Evolutionary conservation across 176 grass and related monocot species (phyloP), one percentile per base, ranked within the genome.

Genomic region (Carex pumila): DNA sequence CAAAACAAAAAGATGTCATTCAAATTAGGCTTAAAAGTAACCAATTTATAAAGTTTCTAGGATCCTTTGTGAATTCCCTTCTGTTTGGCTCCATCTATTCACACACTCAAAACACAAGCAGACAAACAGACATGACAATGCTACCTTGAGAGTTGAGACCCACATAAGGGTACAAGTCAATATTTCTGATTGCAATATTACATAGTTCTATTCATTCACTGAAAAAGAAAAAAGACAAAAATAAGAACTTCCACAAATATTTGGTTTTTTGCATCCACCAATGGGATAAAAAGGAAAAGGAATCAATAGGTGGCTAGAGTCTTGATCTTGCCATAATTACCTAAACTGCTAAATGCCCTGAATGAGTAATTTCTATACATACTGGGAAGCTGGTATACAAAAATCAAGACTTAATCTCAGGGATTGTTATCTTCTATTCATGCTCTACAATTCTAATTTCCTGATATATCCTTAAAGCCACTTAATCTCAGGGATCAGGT

Each of bases 401-500:
- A 91, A 88, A 86, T 69, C 88, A 89, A 87, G 79, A 87, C 74
- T 90, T 25, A 25, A 25, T 25, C 25, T 25, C 25, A 25, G 25
- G 19, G 29, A 25, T 18, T 50, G 11, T 25, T 74, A 52, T 74
- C 70, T 52, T 22, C 7, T 6, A 29, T 47, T 50, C 10, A 52
- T 52, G 18, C 43, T 74, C 19, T 18, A 29, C 47, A 54, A 75
- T 69, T 14, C 7, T 13, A 37, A 68, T 65, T 65, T 65, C 22
- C 22, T 65, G 31, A 2, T 5, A 34, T 36, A 66, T 50, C 19
- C 18, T 2, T 52, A 7, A 7, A 5, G 29, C n/a, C 50, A 75
- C 4, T 89, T 64, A 12, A 74, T 41, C 84, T 94, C 89, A 94
- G 15, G 89, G 84, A 88, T 85, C 65, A 34, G 87, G 87, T 82